These are phyloP conservation scores for Mucor velutinosus DNA, from an alignment of 371 early-diverging fungal species.

Conservation along the genomic window DNA sequence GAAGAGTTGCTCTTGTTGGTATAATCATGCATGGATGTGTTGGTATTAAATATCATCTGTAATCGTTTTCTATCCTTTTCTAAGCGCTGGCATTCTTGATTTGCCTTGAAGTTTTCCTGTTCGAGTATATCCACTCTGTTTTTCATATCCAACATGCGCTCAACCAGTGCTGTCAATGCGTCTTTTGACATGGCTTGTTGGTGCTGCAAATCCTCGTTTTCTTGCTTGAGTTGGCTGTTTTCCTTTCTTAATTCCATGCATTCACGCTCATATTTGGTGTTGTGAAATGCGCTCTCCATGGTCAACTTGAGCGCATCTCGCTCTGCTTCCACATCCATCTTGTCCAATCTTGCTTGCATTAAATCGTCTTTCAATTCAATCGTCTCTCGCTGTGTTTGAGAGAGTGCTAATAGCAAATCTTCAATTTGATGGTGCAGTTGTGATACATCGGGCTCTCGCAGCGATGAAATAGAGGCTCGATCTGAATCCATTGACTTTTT, in stretches of 20 bases:
- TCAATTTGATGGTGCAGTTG: conserved; percentile 64
- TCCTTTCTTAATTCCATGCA: conserved; percentile 21
- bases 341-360: conserved; percentile 56
- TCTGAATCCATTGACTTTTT: conserved; percentile 28
- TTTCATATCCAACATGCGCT: conserved; percentile 43
- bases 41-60: conserved; percentile 3
- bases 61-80: conserved; percentile 18
- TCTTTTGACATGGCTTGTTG: conserved; percentile 48
- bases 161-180: conserved; percentile 42
- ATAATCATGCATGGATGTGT: neutral
- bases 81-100: conserved; percentile 24
- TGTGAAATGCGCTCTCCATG: conserved; percentile 22
- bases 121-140: conserved; percentile 40
- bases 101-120: conserved; percentile 29
- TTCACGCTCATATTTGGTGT: conserved; percentile 21
- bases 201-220: conserved; percentile 38
- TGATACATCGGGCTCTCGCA: conserved; percentile 38
- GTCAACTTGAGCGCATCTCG: conserved; percentile 43
- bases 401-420: conserved; percentile 58
- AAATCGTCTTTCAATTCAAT: conserved; percentile 60
- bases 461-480: conserved; percentile 28
- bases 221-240: conserved; percentile 36
- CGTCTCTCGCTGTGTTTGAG: conserved; percentile 60
- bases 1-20: neutral
- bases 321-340: conserved; percentile 59